These are phyloP conservation scores for Marchantia paleacea DNA, from an alignment of 225 moss, liverwort and hornwort genomes.

Conservation along the genomic window DNA sequence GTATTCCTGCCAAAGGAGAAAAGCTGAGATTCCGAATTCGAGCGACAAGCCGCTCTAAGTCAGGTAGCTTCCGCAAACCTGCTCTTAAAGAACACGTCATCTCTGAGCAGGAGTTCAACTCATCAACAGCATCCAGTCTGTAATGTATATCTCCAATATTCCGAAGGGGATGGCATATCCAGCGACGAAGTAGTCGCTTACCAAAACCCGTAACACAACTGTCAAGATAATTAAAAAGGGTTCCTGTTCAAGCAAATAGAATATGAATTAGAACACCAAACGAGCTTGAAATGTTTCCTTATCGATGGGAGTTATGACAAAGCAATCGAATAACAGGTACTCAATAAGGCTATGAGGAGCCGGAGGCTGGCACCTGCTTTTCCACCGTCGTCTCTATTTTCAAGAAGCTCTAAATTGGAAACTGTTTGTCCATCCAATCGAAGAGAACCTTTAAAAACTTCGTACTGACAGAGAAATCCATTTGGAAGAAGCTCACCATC, in stretches of 20 bases:
- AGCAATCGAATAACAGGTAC: background rate
- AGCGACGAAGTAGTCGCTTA: slow-evolving; percentile 75
- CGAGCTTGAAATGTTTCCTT: background rate
- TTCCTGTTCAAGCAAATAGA: slow-evolving; percentile 46
- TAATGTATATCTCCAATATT: slow-evolving; percentile 56
- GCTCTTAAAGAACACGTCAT: slow-evolving; percentile 51
- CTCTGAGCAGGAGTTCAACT: slow-evolving; percentile 53
- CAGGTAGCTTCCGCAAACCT: slow-evolving; percentile 68
- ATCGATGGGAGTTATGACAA: background rate
- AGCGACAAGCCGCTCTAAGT: slow-evolving; percentile 79
- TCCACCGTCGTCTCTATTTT: slow-evolving; percentile 73
- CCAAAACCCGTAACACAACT: slow-evolving; percentile 71
- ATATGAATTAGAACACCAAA: background rate
- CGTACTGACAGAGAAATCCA: slow-evolving; percentile 74
- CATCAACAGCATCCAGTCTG: slow-evolving; percentile 77
- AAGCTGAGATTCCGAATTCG: slow-evolving; percentile 71
- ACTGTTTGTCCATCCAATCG: slow-evolving; percentile 87
- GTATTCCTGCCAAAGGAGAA: slow-evolving; percentile 64
- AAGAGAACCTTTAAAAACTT: slow-evolving; percentile 84
- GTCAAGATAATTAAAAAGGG: slow-evolving; percentile 71
- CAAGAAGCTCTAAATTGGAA: slow-evolving; percentile 81
- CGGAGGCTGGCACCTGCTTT: slow-evolving; percentile 53
- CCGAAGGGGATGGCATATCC: slow-evolving; percentile 94
- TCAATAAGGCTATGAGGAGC: background rate
- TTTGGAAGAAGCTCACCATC: slow-evolving; percentile 73